Percentiles rank a stretch among this genome's conserved stretches.
phyloP scores from a whole-genome alignment of 108 stramenopile genomes.

The Nannochloropsis gaditana region DNA sequence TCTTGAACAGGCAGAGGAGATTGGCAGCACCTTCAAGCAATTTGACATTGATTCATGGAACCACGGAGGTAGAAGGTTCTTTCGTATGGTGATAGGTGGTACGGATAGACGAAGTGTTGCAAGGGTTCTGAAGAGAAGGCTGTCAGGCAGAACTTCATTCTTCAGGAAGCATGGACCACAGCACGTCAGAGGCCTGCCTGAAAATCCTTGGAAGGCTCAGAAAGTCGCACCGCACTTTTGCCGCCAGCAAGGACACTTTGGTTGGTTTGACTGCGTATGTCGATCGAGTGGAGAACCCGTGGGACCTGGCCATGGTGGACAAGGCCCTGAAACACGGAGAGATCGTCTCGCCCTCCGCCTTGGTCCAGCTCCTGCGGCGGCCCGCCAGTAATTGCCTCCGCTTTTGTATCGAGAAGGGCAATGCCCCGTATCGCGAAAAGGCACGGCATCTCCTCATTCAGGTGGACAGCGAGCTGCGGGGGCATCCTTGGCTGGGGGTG shows the following conservation, averaged over 20 bases:
- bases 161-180: neutral
- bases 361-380: neutral
- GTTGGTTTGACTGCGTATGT: neutral
- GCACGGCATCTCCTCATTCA: neutral
- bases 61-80: no score
- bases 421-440: neutral
- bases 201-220: conserved; percentile 10
- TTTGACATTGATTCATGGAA: no score
- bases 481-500: neutral
- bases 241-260: neutral
- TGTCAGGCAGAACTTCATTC: neutral
- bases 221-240: neutral
- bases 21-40: no score
- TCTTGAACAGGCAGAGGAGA: no score
- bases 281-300: neutral
- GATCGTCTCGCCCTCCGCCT: neutral
- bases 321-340: neutral
- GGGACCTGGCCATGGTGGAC: conserved; percentile 1
- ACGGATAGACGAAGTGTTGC: no score
- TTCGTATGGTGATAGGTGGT: no score
- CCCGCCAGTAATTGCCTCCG: neutral
- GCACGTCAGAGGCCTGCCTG: neutral
- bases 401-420: conserved; percentile 3
- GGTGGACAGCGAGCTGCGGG: neutral
- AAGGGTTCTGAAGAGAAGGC: no score